These are phyloP conservation scores for Debaryomyces singareniensis DNA, from an alignment of 1,139 yeast species.

Conservation along the genomic window DNA sequence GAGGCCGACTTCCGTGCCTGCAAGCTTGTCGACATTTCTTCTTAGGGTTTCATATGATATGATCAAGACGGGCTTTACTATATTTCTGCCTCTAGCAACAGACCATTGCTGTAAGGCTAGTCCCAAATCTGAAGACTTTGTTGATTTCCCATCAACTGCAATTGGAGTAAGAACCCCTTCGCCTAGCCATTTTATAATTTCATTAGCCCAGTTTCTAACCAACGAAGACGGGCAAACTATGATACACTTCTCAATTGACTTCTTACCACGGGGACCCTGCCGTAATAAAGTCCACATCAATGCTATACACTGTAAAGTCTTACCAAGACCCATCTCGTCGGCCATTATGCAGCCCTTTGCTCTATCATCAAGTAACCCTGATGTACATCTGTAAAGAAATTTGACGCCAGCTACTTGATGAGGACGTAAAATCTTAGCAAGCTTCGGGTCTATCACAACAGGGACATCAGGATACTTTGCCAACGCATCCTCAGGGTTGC, in stretches of 20 bases:
- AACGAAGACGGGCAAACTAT: constrained; percentile 95
- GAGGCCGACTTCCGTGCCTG: constrained; percentile 78
- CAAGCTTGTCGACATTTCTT: constrained; percentile 72
- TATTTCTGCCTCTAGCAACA: constrained; percentile 76
- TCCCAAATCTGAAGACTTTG: constrained; percentile 62
- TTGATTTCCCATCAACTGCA: constrained; percentile 85
- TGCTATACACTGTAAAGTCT: constrained; percentile 88
- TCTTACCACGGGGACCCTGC: constrained; percentile 86
- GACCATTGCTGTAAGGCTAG: constrained; percentile 82
- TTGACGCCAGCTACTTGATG: constrained; percentile 96
- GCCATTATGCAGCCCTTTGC: constrained; percentile 99
- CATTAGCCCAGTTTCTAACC: constrained; percentile 97
- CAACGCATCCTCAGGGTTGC: constrained; percentile 41
- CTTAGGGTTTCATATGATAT: constrained; percentile 94
- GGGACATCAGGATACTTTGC: constrained; percentile 78
- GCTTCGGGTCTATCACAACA: constrained; percentile 88
- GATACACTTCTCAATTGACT: constrained; percentile 82
- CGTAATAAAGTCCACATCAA: constrained; percentile 88
- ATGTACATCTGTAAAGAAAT: constrained; percentile 81
- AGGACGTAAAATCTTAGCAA: constrained; percentile 82
- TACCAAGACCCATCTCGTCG: constrained; percentile 98
- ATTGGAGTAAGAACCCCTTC: constrained; percentile 82
- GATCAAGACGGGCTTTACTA: constrained; percentile 88
- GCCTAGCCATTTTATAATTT: constrained; percentile 92
- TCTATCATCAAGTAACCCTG: constrained; percentile 78